phyloP scores from a whole-genome alignment of 1,139 yeast species.

The Debaryomyces coudertii region DNA sequence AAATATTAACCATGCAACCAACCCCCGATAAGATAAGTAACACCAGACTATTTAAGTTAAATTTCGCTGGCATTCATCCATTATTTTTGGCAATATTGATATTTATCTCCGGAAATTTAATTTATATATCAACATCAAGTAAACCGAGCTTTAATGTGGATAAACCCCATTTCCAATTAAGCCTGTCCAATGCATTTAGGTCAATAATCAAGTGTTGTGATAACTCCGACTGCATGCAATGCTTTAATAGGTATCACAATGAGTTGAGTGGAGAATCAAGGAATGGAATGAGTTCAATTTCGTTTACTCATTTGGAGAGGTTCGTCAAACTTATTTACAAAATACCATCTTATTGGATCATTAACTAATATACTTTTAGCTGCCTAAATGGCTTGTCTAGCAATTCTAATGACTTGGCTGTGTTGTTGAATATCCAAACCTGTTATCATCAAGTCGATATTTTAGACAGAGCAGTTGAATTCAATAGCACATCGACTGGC shows the following conservation, averaged over 20 bases:
- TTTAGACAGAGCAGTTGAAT: conserved; percentile 15
- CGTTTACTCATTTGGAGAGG: conserved; percentile 15
- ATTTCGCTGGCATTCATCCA: conserved; percentile 16
- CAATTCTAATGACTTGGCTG: conserved; percentile 22
- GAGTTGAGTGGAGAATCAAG: conserved; percentile 16
- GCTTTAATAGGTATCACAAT: conserved; percentile 16
- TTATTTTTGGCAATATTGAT: conserved; percentile 18
- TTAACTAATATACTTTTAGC: conserved; percentile 12
- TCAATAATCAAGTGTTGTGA: conserved; percentile 22
- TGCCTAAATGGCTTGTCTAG: conserved; percentile 24
- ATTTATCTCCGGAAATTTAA: conserved; percentile 14
- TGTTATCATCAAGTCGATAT: conserved; percentile 28
- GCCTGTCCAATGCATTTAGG: conserved; percentile 15
- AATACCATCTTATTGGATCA: neutral
- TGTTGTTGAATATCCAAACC: conserved; percentile 26
- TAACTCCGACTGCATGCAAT: conserved; percentile 16
- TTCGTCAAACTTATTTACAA: conserved; percentile 9
- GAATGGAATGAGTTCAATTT: conserved; percentile 8
- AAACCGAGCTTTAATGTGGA: conserved; percentile 11
- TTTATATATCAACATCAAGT: conserved; percentile 11
- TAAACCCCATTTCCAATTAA: conserved; percentile 10
- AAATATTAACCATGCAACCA: conserved; percentile 5
- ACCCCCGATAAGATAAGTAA: conserved; percentile 10
- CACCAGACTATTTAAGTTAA: conserved; percentile 12
- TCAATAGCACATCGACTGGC: conserved; percentile 8